phyloP scores from a whole-genome alignment of 192 early-diverging fungal genomes.

The Mortierella hygrophila region DNA sequence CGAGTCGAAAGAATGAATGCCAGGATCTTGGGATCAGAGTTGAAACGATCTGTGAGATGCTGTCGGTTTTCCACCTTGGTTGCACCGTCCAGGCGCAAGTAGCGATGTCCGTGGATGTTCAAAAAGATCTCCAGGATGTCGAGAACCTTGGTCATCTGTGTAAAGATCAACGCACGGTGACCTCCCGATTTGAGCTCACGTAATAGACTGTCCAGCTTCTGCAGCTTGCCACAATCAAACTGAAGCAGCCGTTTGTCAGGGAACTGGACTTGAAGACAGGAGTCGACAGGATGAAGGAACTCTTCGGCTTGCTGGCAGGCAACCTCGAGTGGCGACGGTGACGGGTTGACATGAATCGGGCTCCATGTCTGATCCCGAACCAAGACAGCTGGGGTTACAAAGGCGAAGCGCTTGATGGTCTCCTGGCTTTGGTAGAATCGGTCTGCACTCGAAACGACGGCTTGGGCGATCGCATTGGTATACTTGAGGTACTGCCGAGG shows the following conservation, averaged over 20 bases:
- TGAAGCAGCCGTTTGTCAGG: slow-evolving; percentile 87
- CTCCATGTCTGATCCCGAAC: slow-evolving; percentile 28
- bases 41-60: slow-evolving; percentile 70
- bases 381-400: slow-evolving; percentile 70
- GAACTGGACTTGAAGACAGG: slow-evolving; percentile 80
- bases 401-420: slow-evolving; percentile 67
- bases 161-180: slow-evolving; percentile 74
- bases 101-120: slow-evolving; percentile 75
- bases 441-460: slow-evolving; percentile 53
- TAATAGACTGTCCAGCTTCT: slow-evolving; percentile 69
- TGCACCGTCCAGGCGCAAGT: slow-evolving; percentile 71
- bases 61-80: slow-evolving; percentile 72
- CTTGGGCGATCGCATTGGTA: slow-evolving; percentile 42
- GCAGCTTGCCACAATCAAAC: slow-evolving; percentile 87
- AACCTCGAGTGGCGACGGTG: slow-evolving; percentile 19
- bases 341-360: slow-evolving; percentile 26
- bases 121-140: slow-evolving; percentile 76
- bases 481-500: slow-evolving; percentile 50
- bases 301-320: slow-evolving; percentile 56
- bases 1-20: slow-evolving; percentile 74
- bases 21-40: slow-evolving; percentile 67
- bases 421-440: slow-evolving; percentile 56
- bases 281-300: slow-evolving; percentile 69
- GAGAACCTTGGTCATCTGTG: slow-evolving; percentile 78
- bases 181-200: slow-evolving; percentile 69